These are phyloP conservation scores for Cajanus cajan DNA, from an alignment of 306 rosid genomes.

Conservation along the genomic window DNA sequence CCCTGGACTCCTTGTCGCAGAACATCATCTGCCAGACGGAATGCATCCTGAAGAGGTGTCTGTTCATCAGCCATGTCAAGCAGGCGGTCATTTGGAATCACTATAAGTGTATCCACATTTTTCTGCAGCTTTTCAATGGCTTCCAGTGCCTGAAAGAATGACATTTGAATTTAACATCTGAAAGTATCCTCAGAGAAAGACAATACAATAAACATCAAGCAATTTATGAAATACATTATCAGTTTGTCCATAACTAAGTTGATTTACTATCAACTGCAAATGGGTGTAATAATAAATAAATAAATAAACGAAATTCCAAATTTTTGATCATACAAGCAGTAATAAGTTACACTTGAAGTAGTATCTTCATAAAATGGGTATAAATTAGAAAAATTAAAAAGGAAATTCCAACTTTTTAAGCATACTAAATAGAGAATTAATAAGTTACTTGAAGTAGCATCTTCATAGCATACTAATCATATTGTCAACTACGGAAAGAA, in stretches of 20 bases:
- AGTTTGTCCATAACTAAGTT: background rate
- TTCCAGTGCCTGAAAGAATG: slow-evolving; percentile 72
- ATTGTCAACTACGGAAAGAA: slow-evolving; percentile 31
- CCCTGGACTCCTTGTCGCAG: slow-evolving; percentile 98
- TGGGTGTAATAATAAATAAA: background rate
- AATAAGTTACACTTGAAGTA: background rate
- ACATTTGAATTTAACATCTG: background rate
- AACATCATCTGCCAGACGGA: slow-evolving; percentile 93
- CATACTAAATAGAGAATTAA: background rate
- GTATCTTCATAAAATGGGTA: background rate
- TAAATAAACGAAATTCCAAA: background rate
- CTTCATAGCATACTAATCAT: background rate
- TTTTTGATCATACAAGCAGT: background rate
- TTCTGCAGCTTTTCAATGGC: slow-evolving; percentile 94
- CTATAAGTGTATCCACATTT: slow-evolving; percentile 94
- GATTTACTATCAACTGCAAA: background rate
- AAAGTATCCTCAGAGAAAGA: background rate
- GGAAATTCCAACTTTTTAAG: background rate
- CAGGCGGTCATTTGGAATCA: slow-evolving; percentile 94
- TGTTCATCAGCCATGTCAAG: slow-evolving; percentile 96
- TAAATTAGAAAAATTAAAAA: background rate
- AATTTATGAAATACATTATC: background rate
- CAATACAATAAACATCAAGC: background rate
- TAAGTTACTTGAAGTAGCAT: slow-evolving; percentile 1
- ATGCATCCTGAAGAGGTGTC: slow-evolving; percentile 90